phyloP scores from a whole-genome alignment of 2,329 filamentous ascomycete genomes.

The Boeremia exigua region DNA sequence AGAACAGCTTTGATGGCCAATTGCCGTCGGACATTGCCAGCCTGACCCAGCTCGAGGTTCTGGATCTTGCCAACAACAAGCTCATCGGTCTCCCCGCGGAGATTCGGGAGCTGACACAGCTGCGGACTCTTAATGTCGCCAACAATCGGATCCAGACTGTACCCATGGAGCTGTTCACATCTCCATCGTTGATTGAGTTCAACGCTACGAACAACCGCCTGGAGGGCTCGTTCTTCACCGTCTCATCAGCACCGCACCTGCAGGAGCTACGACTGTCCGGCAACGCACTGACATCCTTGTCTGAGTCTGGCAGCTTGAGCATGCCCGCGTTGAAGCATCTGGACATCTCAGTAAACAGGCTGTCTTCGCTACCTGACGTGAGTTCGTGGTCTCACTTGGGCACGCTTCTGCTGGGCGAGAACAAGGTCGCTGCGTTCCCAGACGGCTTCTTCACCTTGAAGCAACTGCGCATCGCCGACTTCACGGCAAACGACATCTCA shows the following conservation, averaged over 20 bases:
- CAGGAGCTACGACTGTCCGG: constrained; percentile 78
- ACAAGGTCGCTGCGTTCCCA: constrained; percentile 78
- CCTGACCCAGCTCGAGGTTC: constrained; percentile 73
- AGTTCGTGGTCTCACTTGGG: constrained; percentile 74
- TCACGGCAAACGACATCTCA: constrained; percentile 83
- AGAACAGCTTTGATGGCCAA: constrained; percentile 37
- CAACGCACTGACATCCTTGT: constrained; percentile 70
- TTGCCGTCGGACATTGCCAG: constrained; percentile 68
- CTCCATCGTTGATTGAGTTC: constrained; percentile 75
- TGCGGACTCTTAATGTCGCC: constrained; percentile 79
- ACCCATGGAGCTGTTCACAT: constrained; percentile 71
- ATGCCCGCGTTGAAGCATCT: constrained; percentile 77
- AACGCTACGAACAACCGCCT: constrained; percentile 80
- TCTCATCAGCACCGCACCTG: constrained; percentile 66
- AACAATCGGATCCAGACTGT: constrained; percentile 77
- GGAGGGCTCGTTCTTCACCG: constrained; percentile 70
- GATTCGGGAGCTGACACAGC: constrained; percentile 68
- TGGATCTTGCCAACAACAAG: constrained; percentile 83
- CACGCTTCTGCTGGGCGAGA: constrained; percentile 80
- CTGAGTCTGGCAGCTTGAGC: constrained; percentile 58
- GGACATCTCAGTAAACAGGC: constrained; percentile 79
- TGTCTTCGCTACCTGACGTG: constrained; percentile 75
- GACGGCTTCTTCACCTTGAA: constrained; percentile 72
- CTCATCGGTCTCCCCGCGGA: constrained; percentile 73
- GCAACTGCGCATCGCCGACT: constrained; percentile 77